Evolutionary conservation across 176 grass and related monocot genomes (phyloP).

Genomic region (Echinochloa phyllopogon): DNA sequence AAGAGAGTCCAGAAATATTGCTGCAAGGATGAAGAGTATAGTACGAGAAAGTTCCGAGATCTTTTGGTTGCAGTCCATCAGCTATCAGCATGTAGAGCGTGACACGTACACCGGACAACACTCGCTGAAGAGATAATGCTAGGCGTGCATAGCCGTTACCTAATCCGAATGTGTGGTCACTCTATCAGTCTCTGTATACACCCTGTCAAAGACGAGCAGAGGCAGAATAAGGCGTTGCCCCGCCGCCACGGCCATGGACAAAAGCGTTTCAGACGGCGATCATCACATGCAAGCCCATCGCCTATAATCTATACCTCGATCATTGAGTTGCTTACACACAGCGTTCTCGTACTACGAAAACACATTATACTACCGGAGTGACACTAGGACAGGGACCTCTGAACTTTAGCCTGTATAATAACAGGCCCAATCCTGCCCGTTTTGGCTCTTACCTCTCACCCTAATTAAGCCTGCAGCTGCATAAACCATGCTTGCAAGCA

Average conservation of each 20-base stretch:
- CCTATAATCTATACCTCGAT: not conserved
- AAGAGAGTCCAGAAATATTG: not conserved
- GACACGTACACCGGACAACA: not conserved
- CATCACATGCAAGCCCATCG: conserved; percentile 13
- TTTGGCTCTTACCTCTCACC: conserved; percentile 26
- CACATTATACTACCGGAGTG: not conserved
- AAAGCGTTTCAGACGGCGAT: not conserved
- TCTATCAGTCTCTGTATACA: not conserved
- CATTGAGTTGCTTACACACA: conserved; percentile 31
- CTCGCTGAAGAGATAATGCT: not conserved
- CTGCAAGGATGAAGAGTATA: not conserved
- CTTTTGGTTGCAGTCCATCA: not conserved
- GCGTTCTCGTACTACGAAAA: not conserved
- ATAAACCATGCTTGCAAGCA: not conserved
- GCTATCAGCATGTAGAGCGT: not conserved
- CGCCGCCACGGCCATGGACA: conserved; percentile 16
- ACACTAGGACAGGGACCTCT: not conserved
- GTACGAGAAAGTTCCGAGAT: not conserved
- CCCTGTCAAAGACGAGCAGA: conserved; percentile 32
- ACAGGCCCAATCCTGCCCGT: not conserved
- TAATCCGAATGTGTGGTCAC: conserved; percentile 18
- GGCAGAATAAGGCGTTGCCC: conserved; percentile 23
- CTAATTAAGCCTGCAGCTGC: no score
- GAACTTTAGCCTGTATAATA: not conserved
- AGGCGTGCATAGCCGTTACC: conserved; percentile 3